Conservation (phyloP, 805 yeast species). For the Candida namnaoensis region DNA sequence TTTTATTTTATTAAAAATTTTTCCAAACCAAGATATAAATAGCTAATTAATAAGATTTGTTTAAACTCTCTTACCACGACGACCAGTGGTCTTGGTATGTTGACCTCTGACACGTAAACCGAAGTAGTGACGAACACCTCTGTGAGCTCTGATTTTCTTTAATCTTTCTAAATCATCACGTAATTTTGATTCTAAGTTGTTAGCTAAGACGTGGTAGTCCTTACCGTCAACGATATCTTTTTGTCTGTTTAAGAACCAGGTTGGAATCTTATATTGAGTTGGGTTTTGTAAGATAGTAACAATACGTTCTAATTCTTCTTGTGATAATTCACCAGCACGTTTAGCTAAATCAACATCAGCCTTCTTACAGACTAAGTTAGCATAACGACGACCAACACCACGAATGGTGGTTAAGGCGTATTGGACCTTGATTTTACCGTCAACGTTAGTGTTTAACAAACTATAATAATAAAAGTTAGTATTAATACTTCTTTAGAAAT, state of each 20-base stretch:
- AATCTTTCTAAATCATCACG: slow-evolving; percentile 99
- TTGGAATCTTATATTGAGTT: slow-evolving; percentile 97
- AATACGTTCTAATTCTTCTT: slow-evolving; percentile 99
- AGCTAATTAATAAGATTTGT: slow-evolving; percentile 1
- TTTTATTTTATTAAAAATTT: too few species aligned
- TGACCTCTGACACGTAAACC: slow-evolving; percentile 99
- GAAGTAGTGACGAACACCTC: slow-evolving; percentile 99
- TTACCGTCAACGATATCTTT: slow-evolving; percentile 97
- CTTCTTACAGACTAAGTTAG: slow-evolving; percentile 99
- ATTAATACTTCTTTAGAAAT: slow-evolving; percentile 2
- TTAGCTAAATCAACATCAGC: slow-evolving; percentile 97
- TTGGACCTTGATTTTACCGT: slow-evolving; percentile 99
- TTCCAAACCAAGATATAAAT: too few species aligned
- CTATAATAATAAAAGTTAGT: slow-evolving; percentile 39
- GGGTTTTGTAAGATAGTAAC: slow-evolving; percentile 99
- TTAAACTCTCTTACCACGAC: slow-evolving; percentile 63
- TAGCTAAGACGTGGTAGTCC: slow-evolving; percentile 97
- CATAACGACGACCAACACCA: slow-evolving; percentile 99
- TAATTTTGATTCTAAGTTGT: slow-evolving; percentile 98
- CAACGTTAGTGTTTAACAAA: slow-evolving; percentile 99
- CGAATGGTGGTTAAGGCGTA: slow-evolving; percentile 99
- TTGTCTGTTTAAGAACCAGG: slow-evolving; percentile 99
- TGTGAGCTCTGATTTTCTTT: slow-evolving; percentile 99
- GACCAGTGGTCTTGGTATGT: slow-evolving; percentile 99
- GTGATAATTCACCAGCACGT: slow-evolving; percentile 99